Base-by-base conservation (phyloP, 1,284 basidiomycete genomes). In the Apiotrichum akiyoshidainum region DNA sequence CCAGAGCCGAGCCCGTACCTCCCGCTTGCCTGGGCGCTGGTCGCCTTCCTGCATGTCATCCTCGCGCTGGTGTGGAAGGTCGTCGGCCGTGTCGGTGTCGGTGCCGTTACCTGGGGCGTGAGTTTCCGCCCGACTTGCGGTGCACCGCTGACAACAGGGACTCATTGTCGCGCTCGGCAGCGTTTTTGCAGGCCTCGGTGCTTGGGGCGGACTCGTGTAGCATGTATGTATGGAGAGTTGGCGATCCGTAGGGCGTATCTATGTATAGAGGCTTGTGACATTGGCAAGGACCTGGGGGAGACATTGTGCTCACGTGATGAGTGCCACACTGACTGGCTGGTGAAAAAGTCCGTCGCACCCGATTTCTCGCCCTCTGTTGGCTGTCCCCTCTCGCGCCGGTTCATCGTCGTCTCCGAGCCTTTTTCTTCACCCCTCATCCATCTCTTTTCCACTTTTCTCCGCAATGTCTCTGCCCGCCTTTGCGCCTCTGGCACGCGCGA, bases 61-160 rank as follows among this genome's bases (percentile, higher is more conserved):
- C 60, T 77, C 37, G 72, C 68, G 45, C 58, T 76, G 6, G 68
- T 72, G 6, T 78, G 75, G 75, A 73, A 73, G 59, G 60, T 74
- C 5, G 72, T 77, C 1, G 72, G 75, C 11, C 63, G 71, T 17
- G 65, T 74, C 22, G 77, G 77, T 10, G 65, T 78, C 1, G 75
- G 71, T 1, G 74, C 77, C 2, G 75, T 78, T 2, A 78, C 75
- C 13, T 78, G 77, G 77, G 77, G 75, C 41, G 76, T 78, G 59
- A 72, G 76, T 76, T 14, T 21, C 6, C n/a, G n/a, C n/a, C 4
- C 8, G 22, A 2, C 13, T 12, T 42, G 14, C 9, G 17, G 10
- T 6, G 17, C 14, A 14, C 5, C 13, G 46, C 54, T 62, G 47
- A 58, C 49, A 6, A 44, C 55, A 78, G 76, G 76, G 74, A 21